These are phyloP conservation scores for Picochlorum sp. DNA, from an alignment of 139 green algal species.

Conservation along the genomic window DNA sequence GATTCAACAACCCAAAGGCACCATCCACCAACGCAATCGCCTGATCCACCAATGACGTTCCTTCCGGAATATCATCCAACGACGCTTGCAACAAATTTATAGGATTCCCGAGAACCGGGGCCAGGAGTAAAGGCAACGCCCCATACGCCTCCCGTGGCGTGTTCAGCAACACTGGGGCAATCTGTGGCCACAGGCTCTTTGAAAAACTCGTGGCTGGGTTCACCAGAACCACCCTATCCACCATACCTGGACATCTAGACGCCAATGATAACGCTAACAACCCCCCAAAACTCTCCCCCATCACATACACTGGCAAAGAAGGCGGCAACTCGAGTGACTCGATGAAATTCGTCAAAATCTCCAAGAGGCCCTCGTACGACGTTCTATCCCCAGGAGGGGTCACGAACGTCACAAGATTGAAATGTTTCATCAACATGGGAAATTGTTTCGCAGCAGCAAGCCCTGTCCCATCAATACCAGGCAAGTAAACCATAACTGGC, in stretches of 20 bases:
- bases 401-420: constrained; percentile 63
- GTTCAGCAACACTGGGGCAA: constrained; percentile 53
- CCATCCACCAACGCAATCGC: not conserved
- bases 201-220: constrained; percentile 83
- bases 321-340: constrained; percentile 7
- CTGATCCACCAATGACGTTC: not conserved
- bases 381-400: constrained; percentile 58
- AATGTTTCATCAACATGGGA: constrained; percentile 41
- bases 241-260: constrained; percentile 4
- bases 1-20: constrained; percentile 35
- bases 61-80: constrained; percentile 16
- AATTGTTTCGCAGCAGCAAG: constrained; percentile 73
- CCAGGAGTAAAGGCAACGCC: constrained; percentile 60
- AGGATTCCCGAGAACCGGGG: constrained; percentile 76
- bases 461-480: constrained; percentile 70
- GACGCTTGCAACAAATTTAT: constrained; percentile 47
- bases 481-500: constrained; percentile 70
- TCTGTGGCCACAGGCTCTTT: constrained; percentile 52
- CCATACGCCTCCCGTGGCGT: constrained; percentile 49
- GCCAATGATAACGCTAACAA: constrained; percentile 68
- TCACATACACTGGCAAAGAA: constrained; percentile 71
- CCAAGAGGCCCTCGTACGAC: constrained; percentile 52
- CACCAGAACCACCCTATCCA: constrained; percentile 29
- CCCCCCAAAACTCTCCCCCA: constrained; percentile 83
- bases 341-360: constrained; percentile 20